A percentile compares a stretch with the other conserved stretches of the same genome.
Evolutionary conservation across 2,329 filamentous ascomycete species (phyloP).

Genomic region (Calonectria montana): DNA sequence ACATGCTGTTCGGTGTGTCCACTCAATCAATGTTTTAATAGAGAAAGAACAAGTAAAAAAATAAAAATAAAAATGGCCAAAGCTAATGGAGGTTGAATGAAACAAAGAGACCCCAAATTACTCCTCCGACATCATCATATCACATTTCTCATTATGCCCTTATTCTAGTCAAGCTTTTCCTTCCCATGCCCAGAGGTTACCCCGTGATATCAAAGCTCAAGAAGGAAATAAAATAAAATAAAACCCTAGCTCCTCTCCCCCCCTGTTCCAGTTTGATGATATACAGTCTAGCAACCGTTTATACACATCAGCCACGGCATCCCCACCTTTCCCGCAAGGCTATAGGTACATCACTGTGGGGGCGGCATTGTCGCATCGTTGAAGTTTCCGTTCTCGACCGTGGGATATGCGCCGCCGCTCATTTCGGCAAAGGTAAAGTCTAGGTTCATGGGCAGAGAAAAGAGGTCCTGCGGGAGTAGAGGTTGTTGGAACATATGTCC

Average conservation of each 20-base stretch:
- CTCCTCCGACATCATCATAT: conserved; percentile 30
- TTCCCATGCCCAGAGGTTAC: neutral
- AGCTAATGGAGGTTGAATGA: conserved; percentile 8
- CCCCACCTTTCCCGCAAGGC: neutral
- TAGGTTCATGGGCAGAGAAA: conserved; percentile 94
- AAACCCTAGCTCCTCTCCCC: neutral
- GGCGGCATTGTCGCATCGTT: conserved; percentile 8
- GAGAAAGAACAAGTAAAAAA: neutral
- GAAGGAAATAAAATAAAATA: too few relatives aligned
- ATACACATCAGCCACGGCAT: neutral
- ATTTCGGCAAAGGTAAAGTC: conserved; percentile 87
- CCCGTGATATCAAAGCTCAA: neutral
- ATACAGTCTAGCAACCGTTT: conserved; percentile 20
- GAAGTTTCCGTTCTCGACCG: conserved; percentile 72
- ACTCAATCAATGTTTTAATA: conserved; percentile 3
- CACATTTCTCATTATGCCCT: conserved; percentile 39
- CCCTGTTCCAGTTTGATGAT: conserved; percentile 14
- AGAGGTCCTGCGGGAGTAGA: conserved; percentile 91
- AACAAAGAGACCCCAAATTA: conserved; percentile 6
- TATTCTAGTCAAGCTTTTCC: conserved; percentile 9
- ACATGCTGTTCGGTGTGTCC: neutral
- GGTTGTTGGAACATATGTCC: conserved; percentile 78
- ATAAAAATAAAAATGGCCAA: neutral
- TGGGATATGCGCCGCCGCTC: conserved; percentile 72
- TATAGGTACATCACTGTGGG: neutral